Conservation (phyloP, 129 eudicot genomes). For the Oenanthe sinensis region DNA sequence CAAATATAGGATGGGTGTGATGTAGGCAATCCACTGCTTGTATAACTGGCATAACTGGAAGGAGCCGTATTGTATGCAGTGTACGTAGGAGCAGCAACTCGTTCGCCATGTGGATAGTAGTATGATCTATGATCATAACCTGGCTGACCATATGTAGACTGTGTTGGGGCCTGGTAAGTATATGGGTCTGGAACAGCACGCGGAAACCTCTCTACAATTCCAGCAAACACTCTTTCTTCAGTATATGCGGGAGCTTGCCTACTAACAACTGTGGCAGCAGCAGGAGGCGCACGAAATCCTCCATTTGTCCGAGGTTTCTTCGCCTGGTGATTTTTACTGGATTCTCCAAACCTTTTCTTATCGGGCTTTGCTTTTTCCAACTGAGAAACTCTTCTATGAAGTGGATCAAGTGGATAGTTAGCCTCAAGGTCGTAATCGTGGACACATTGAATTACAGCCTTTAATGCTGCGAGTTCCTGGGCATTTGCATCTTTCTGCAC, state of each 20-base stretch:
- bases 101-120: conserved; percentile 32
- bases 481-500: conserved; percentile 36
- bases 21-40: conserved; percentile 14
- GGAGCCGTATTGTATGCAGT: conserved; percentile 21
- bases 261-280: conserved; percentile 17
- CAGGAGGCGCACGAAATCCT: conserved; percentile 18
- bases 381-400: conserved; percentile 39
- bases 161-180: conserved; percentile 29
- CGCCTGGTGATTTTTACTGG: conserved; percentile 21
- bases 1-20: conserved; percentile 28
- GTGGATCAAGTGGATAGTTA: conserved; percentile 53
- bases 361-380: conserved; percentile 34
- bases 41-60: conserved; percentile 21
- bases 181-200: conserved; percentile 26
- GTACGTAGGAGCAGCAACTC: conserved; percentile 13
- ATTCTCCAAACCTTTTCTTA: conserved; percentile 25
- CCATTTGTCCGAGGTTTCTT: conserved; percentile 33
- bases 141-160: conserved; percentile 26
- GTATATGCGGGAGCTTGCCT: conserved; percentile 25
- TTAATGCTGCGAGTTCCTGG: conserved; percentile 43
- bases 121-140: conserved; percentile 28
- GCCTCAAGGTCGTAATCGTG: conserved; percentile 41
- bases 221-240: conserved; percentile 28
- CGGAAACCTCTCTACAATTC: conserved; percentile 14
- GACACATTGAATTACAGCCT: conserved; percentile 37